A percentile compares a stretch with the other conserved stretches of the same genome.
phyloP scores from a whole-genome alignment of 768 basidiomycete genomes.

The Candolleomyces efflorescens region DNA sequence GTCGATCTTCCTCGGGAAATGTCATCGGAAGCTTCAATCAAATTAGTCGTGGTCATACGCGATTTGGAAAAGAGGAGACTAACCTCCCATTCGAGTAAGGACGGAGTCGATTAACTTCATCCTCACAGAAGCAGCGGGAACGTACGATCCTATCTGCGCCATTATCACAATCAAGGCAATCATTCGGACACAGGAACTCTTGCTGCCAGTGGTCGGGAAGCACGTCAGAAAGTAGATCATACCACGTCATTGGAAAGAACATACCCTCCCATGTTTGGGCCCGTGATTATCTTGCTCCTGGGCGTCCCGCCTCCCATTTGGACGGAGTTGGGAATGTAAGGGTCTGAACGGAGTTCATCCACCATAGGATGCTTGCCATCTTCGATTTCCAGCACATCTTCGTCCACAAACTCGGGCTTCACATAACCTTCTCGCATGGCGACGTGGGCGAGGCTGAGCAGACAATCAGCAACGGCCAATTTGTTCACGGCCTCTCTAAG shows the following conservation, averaged over 20 bases:
- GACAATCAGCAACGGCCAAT: slow-evolving; percentile 81
- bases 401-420: slow-evolving; percentile 69
- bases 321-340: slow-evolving; percentile 84
- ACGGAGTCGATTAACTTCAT: slow-evolving; percentile 83
- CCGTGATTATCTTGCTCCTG: slow-evolving; percentile 70
- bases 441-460: slow-evolving; percentile 79
- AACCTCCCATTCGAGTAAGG: slow-evolving; percentile 87
- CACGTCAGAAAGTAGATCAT: background rate
- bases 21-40: slow-evolving; percentile 73
- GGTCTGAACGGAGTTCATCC: slow-evolving; percentile 69
- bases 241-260: slow-evolving; percentile 11
- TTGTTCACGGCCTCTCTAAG: slow-evolving; percentile 76
- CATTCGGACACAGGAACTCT: slow-evolving; percentile 82
- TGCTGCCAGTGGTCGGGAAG: slow-evolving; percentile 40
- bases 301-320: slow-evolving; percentile 51
- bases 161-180: slow-evolving; percentile 71
- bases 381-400: slow-evolving; percentile 64
- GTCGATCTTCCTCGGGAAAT: slow-evolving; percentile 83
- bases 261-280: slow-evolving; percentile 81
- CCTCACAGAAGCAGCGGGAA: slow-evolving; percentile 73
- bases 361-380: slow-evolving; percentile 95
- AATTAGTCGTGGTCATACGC: background rate
- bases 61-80: slow-evolving; percentile 16
- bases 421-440: slow-evolving; percentile 74
- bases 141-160: slow-evolving; percentile 93